Percentiles rank a stretch among this genome's conserved stretches.
Evolutionary conservation across 169 alveolate genomes (phyloP).

Genomic region (Plasmodium gallinaceum): DNA sequence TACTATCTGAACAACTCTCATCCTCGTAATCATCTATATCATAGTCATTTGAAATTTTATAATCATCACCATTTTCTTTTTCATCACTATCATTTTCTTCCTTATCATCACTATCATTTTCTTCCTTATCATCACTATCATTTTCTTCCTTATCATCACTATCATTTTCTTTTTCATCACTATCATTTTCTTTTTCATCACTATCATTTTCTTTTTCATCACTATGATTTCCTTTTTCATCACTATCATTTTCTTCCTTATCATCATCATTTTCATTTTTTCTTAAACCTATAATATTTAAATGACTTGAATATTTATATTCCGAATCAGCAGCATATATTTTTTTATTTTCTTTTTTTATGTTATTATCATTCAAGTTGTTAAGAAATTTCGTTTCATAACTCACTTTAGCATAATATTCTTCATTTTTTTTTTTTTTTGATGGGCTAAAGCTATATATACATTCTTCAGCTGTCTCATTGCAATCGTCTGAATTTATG

Average conservation of each 20-base stretch:
- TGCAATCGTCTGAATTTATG: conserved; percentile 67
- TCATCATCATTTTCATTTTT: conserved; percentile 25
- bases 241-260: neutral
- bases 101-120: neutral
- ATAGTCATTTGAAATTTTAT: neutral
- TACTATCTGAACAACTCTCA: neutral
- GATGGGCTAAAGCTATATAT: conserved; percentile 54
- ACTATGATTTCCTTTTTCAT: neutral
- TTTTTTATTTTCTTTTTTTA: neutral
- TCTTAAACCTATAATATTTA: conserved; percentile 18
- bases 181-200: conserved; percentile 3
- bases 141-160: neutral
- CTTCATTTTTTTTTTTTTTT: conserved; percentile 23
- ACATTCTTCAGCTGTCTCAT: conserved; percentile 74
- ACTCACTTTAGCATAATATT: neutral
- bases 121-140: conserved; percentile 3
- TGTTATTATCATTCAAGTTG: neutral
- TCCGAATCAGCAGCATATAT: neutral
- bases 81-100: conserved; percentile 1
- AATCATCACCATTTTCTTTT: conserved; percentile 20
- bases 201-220: conserved; percentile 13
- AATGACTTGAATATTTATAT: neutral
- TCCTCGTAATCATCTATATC: conserved; percentile 9
- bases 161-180: neutral
- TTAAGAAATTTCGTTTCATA: neutral